These are phyloP conservation scores for Lentinula edodes DNA, from an alignment of 768 basidiomycete genomes.

Conservation along the genomic window DNA sequence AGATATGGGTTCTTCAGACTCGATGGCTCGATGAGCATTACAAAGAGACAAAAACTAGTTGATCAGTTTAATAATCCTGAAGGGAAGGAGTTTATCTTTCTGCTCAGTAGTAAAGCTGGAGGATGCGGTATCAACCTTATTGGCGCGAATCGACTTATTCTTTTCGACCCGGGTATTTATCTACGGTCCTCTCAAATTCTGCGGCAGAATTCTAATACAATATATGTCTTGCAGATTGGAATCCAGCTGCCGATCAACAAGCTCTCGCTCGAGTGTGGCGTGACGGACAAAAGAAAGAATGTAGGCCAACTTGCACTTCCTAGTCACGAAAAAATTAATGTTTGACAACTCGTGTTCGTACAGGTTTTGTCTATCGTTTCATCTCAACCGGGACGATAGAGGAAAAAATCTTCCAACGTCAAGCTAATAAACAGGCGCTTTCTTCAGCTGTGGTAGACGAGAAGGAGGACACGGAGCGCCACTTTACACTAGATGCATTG, in stretches of 20 bases:
- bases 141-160: conserved; percentile 90
- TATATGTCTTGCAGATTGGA: conserved; percentile 69
- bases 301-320: conserved; percentile 39
- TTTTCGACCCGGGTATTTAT: conserved; percentile 82
- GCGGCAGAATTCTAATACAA: neutral
- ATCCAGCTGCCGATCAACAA: conserved; percentile 97
- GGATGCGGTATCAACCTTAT: conserved; percentile 97
- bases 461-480: conserved; percentile 91
- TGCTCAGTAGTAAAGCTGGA: conserved; percentile 92
- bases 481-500: conserved; percentile 87
- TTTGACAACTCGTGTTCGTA: too few relatives aligned
- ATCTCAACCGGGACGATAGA: conserved; percentile 97
- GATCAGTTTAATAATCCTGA: conserved; percentile 94
- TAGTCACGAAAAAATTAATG: too few relatives aligned
- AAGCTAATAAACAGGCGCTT: conserved; percentile 92
- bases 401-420: conserved; percentile 98
- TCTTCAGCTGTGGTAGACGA: conserved; percentile 99
- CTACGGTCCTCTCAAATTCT: neutral
- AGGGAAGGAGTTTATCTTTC: conserved; percentile 91
- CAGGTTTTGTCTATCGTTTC: conserved; percentile 97
- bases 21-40: conserved; percentile 92
- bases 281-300: conserved; percentile 99
- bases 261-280: conserved; percentile 98
- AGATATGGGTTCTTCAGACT: conserved; percentile 89
- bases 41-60: conserved; percentile 91